phyloP scores from a whole-genome alignment of 345 rosid genomes.

The Bruguiera parviflora region DNA sequence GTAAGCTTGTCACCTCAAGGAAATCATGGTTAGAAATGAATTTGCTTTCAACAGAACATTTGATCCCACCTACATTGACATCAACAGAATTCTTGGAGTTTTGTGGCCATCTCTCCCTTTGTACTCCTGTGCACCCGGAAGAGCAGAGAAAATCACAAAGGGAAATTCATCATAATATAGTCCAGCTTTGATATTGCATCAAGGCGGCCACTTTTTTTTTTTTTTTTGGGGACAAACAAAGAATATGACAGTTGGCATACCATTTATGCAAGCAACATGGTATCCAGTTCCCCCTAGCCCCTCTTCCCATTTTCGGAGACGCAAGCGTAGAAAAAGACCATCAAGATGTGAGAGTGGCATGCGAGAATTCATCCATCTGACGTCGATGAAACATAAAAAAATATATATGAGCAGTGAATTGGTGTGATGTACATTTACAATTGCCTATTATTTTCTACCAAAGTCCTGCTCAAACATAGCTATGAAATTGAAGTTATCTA shows the following conservation, averaged over 20 bases:
- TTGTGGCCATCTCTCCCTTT: slow-evolving; percentile 24
- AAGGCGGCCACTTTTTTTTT: no score
- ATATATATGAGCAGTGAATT: not conserved
- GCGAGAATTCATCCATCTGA: slow-evolving; percentile 62
- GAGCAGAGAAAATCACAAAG: not conserved
- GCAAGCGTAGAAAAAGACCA: slow-evolving; percentile 79
- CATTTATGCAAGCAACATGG: slow-evolving; percentile 67
- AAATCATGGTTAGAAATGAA: slow-evolving; percentile 87
- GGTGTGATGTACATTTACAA: not conserved
- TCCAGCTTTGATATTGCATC: no score
- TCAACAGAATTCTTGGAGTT: slow-evolving; percentile 34
- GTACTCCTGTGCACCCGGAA: slow-evolving; percentile 27
- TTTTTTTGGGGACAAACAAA: not conserved
- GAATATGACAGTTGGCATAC: slow-evolving; percentile 30
- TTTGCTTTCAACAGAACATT: slow-evolving; percentile 60
- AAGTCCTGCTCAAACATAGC: not conserved
- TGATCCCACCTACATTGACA: slow-evolving; percentile 58
- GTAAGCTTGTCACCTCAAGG: slow-evolving; percentile 46
- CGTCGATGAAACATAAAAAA: not conserved
- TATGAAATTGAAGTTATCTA: not conserved
- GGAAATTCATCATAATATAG: not conserved
- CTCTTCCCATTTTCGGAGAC: slow-evolving; percentile 76
- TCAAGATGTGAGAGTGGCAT: slow-evolving; percentile 48
- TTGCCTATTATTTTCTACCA: no score
- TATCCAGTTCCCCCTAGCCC: slow-evolving; percentile 74